phyloP scores from a whole-genome alignment of 148 eudicot genomes.

The Pouteria glomerata region DNA sequence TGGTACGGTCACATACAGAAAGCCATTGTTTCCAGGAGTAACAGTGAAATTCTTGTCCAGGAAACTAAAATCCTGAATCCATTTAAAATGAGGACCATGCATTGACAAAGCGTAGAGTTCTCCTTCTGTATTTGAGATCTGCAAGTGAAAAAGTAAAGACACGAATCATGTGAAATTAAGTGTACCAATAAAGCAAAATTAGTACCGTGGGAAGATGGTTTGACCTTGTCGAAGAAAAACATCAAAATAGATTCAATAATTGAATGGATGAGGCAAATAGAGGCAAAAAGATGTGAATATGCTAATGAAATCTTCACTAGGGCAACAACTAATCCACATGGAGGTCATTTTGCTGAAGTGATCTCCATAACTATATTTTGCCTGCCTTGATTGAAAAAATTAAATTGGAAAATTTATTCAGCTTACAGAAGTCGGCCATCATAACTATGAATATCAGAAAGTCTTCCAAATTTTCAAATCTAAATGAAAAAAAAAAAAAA shows the following conservation, averaged over 20 bases:
- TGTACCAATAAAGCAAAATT: not conserved
- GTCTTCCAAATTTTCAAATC: not conserved
- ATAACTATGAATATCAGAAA: not conserved
- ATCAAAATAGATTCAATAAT: not conserved
- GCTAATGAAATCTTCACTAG: not conserved
- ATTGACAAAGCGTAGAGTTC: conserved; percentile 65
- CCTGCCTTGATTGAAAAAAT: not conserved
- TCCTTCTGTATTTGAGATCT: conserved; percentile 81
- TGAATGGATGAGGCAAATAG: not conserved
- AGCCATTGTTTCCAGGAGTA: conserved; percentile 81
- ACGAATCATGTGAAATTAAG: not conserved
- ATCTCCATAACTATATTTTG: not conserved
- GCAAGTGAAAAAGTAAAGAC: conserved; percentile 19
- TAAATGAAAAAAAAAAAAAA: not conserved
- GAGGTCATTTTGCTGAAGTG: not conserved
- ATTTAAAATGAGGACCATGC: conserved; percentile 54
- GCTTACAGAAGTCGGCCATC: not conserved
- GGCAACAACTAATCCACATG: not conserved
- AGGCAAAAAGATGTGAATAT: not conserved
- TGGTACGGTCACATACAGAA: conserved; percentile 59
- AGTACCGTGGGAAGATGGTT: no score
- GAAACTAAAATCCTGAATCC: conserved; percentile 76
- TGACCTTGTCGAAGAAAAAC: not conserved
- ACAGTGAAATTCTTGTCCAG: conserved; percentile 39
- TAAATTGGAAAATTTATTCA: not conserved